phyloP scores from a whole-genome alignment of 306 rosid genomes.

The Malus sieversii region DNA sequence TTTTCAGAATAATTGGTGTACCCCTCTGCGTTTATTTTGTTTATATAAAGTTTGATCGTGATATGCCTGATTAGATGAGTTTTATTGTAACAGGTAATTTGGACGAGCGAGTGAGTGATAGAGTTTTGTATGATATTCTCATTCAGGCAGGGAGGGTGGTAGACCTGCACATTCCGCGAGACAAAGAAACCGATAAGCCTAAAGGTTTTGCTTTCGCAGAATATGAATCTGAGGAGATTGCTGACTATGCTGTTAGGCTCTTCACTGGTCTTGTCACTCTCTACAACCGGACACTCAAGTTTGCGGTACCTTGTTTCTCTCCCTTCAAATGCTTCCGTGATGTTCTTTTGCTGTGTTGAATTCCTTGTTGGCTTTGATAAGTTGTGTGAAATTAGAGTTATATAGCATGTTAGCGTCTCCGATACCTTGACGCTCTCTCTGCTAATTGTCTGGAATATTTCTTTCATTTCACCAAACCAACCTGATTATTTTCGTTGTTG shows the following conservation, averaged over 20 bases:
- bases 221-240: slow-evolving; percentile 76
- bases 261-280: slow-evolving; percentile 88
- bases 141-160: slow-evolving; percentile 92
- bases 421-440: neutral
- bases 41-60: neutral
- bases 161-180: slow-evolving; percentile 83
- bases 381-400: neutral
- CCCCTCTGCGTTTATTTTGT: neutral
- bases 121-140: slow-evolving; percentile 79
- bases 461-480: neutral
- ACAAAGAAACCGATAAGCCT: slow-evolving; percentile 71
- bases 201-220: slow-evolving; percentile 90
- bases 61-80: neutral
- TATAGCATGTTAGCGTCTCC: neutral
- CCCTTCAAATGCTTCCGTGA: neutral
- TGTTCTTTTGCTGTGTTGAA: neutral
- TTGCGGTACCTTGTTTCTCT: slow-evolving; percentile 41
- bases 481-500: neutral
- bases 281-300: slow-evolving; percentile 69
- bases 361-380: neutral
- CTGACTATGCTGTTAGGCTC: slow-evolving; percentile 82
- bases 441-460: neutral
- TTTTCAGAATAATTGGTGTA: neutral
- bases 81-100: slow-evolving; percentile 55
- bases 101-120: slow-evolving; percentile 89